A percentile compares a stretch with the other conserved stretches of the same genome.
These are phyloP conservation scores for Coemansia sp. DNA, from an alignment of 192 early-diverging fungal species.

Conservation along the genomic window DNA sequence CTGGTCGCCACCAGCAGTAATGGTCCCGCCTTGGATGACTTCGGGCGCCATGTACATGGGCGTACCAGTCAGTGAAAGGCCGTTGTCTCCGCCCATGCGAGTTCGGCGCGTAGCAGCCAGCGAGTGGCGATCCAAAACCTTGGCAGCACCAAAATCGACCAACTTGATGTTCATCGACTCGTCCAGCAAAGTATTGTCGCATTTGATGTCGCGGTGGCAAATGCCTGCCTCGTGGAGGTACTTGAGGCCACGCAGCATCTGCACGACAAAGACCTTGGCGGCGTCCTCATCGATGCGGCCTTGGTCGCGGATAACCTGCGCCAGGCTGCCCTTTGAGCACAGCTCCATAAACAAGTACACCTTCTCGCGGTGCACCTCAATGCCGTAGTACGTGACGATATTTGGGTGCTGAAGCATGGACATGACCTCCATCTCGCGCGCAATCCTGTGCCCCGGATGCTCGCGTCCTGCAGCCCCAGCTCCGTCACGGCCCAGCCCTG, in stretches of 20 bases:
- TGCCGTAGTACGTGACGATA: conserved; percentile 86
- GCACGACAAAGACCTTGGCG: conserved; percentile 69
- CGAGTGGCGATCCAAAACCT: conserved; percentile 73
- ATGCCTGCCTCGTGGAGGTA: conserved; percentile 82
- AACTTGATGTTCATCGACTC: conserved; percentile 76
- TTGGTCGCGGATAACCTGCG: conserved; percentile 67
- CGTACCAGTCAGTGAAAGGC: conserved; percentile 56
- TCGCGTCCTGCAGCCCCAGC: conserved; percentile 2
- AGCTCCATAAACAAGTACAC: conserved; percentile 92
- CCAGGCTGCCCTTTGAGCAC: conserved; percentile 73
- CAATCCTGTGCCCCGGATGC: conserved; percentile 59
- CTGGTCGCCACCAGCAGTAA: neutral
- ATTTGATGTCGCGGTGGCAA: conserved; percentile 88
- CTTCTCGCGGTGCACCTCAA: conserved; percentile 88
- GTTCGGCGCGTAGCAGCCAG: conserved; percentile 39
- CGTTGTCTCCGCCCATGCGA: conserved; percentile 13
- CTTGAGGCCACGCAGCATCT: conserved; percentile 78
- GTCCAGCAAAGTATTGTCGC: conserved; percentile 82
- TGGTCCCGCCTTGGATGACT: conserved; percentile 70
- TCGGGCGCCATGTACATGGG: conserved; percentile 68
- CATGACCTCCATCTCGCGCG: conserved; percentile 91
- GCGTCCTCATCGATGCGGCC: conserved; percentile 75
- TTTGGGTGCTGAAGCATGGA: conserved; percentile 85
- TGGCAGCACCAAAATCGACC: conserved; percentile 89
- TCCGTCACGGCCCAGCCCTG: neutral